Base-by-base conservation (phyloP, 306 rosid species). In the Glycine latifolia region DNA sequence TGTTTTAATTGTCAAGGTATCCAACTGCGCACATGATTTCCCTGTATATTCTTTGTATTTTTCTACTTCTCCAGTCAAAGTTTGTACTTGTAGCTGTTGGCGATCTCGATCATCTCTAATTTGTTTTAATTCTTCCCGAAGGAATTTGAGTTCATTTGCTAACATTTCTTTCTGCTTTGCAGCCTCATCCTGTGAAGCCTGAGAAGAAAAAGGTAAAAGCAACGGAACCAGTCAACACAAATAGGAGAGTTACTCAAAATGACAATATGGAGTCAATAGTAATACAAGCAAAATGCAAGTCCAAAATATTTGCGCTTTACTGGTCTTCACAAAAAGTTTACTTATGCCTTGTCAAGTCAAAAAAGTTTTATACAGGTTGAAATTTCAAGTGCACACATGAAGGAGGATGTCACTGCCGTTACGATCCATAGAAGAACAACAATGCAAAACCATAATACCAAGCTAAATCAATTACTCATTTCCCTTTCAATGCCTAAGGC, bases 101-200 rank as follows among this genome's bases (percentile, higher is more conserved):
- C 86, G 85, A 81, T 91, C 96, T 39, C 99, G 98, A 10, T 93
- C 99, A 13, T 88, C 94, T 83, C 97, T 90, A 49, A 87, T 90
- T 73, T 90, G 96, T 65, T 95, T 91, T 62, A 95, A 81, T 49
- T 95, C 98, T 76, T 86, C 94, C 4, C 92, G 89, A 10, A 95
- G 93, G 81, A 93, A 87, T 86, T 80, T 88, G 70, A 91, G 84
- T 73, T 92, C 97, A 55, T 85, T 87, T 44, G 81, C 81, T 67
- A 87, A 75, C 4, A 81, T 55, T 66, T 90, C 94, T 69, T 91
- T 95, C 75, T 90, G 90, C 84, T 87, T 89, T 54, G 83, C 63
- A 7, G 87, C 91, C 72, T 95, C 98, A 17, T 93, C 97, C 10
- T 83, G 90, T 84, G 91, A 89, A 83, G 89, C 92, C 99, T 95